Evolutionary conservation across 2,329 filamentous ascomycete genomes (phyloP).

Genomic region (Septoria linicola): DNA sequence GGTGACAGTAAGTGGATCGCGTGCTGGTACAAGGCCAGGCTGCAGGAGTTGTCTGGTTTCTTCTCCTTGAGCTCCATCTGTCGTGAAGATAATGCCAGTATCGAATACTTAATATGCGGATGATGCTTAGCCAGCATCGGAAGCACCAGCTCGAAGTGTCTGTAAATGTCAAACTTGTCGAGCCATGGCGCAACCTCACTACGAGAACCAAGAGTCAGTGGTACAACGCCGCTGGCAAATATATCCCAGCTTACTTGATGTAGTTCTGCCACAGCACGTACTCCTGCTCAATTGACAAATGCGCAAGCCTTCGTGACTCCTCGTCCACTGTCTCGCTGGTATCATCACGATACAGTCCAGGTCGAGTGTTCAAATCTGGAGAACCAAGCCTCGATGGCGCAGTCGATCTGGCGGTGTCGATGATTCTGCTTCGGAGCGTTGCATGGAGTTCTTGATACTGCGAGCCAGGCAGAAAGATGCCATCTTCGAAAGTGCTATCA

Average conservation of each 20-base stretch:
- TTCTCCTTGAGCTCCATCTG: conserved; percentile 54
- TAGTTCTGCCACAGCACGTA: conserved; percentile 44
- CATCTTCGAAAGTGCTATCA: conserved; percentile 34
- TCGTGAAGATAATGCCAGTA: conserved; percentile 55
- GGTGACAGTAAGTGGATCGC: conserved; percentile 49
- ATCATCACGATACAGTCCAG: conserved; percentile 14
- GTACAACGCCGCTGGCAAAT: background rate
- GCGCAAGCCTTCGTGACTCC: conserved; percentile 30
- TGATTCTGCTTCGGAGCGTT: conserved; percentile 33
- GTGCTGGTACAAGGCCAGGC: conserved; percentile 55
- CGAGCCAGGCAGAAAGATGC: conserved; percentile 37
- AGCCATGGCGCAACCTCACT: conserved; percentile 55
- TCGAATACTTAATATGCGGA: conserved; percentile 49
- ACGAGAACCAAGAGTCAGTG: background rate
- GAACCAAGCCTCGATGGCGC: conserved; percentile 30
- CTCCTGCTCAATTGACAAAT: conserved; percentile 33
- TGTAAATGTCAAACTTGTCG: conserved; percentile 57
- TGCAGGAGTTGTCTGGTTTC: conserved; percentile 48
- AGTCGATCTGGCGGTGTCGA: conserved; percentile 36
- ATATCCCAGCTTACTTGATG: conserved; percentile 38
- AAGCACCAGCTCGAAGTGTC: conserved; percentile 54
- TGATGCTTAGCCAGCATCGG: conserved; percentile 51
- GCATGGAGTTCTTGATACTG: conserved; percentile 37
- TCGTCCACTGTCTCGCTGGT: conserved; percentile 22
- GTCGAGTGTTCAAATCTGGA: conserved; percentile 22